Base-by-base conservation (phyloP, 768 basidiomycete genomes). In the Phlebiopsis gigantea region DNA sequence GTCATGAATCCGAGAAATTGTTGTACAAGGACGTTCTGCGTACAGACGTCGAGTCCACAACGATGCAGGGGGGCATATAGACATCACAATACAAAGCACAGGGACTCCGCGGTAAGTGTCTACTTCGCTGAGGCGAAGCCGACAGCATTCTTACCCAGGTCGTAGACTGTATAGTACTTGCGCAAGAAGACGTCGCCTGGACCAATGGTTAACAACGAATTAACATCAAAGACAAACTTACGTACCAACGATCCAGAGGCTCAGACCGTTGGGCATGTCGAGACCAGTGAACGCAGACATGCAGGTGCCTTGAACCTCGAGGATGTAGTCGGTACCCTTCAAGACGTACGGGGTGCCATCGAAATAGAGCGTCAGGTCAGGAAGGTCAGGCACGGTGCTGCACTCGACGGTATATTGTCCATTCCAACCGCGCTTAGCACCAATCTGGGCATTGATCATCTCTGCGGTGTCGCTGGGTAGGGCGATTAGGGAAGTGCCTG, bases 401-500 rank as follows among this genome's bases (percentile, higher is more conserved):
- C 97, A 98, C 62, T 94, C 91, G 59, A 99, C 77, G 24, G 83
- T 84, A 68, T 96, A 97, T 72, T 98, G 96, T 41, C 96, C 97
- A 68, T 90, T 97, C 95, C 95, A 98, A 1, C 87, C 83, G 68
- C 87, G 92, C 75, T 82, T 89, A 14, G 96, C 96, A 57, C 97
- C 97, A 53, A 99, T 97, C 71, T 89, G 85, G 29, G 88, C 77
- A 74, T 99, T 98, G 65, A 99, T 77, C 92, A 99, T 92, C 78
- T 99, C 97, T 52, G 97, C 95, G 53, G 98, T 80, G 66, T 98
- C 96, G 56, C 87, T 85, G 50, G 96, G 96, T 49, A 96, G 77
- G 48, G 88, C 96, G 64, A 98, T 98, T 59, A 98, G 78, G 6
- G 93, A 95, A 41, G 97, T 98, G 54, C 94, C 93, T 86, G 67